Base-by-base conservation (phyloP, 1,284 basidiomycete species). In the Farysia itapuensis region DNA sequence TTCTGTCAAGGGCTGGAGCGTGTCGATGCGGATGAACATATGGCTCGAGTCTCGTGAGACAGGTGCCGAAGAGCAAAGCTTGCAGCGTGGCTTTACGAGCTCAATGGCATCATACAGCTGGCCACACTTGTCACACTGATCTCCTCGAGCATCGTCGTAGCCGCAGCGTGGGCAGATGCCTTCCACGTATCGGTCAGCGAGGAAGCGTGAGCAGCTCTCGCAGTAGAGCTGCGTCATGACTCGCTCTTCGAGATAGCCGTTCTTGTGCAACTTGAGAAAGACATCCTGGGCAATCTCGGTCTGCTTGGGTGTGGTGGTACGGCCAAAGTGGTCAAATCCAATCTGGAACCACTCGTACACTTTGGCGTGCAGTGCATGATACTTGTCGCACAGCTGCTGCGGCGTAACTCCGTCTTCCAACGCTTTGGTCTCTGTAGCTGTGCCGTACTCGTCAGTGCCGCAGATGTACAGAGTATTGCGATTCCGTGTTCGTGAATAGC, bases 371-470 rank as follows among this genome's bases (percentile, higher is more conserved):
- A 96, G 81, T 22, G 83, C 82, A 74, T 94, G 81, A 78, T 97
- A 97, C 80, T 96, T 95, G 79, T 95, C 90, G 77, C 91, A 95
- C 4, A 98, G 82, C 72, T 88, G 85, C 64, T 84, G 81, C 0
- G 95, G 91, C 6, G 89, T 86, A 20, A 97, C 80, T 1, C 87
- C 86, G 77, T 98, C 95, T 77, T 97, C 95, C 49, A 96, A 78
- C 4, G 94, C 95, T 79, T 95, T 89, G 2, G 93, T 97, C 81
- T 98, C 94, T 1, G 95, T 96, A 0, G 94, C 94, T 2, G 94
- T 99, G 24, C 94, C 94, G 72, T 99, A 99, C 79, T 99, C 94
- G 77, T 99, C 94, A 5, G 95, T 98, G 35, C 95, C 95, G 77
- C 95, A 99, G 58, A 98, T 84, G 78, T 93, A 90, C 61, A 79